Evolutionary conservation across 106 monocot species (phyloP).

Genomic region (Dendrobium chrysotoxum): DNA sequence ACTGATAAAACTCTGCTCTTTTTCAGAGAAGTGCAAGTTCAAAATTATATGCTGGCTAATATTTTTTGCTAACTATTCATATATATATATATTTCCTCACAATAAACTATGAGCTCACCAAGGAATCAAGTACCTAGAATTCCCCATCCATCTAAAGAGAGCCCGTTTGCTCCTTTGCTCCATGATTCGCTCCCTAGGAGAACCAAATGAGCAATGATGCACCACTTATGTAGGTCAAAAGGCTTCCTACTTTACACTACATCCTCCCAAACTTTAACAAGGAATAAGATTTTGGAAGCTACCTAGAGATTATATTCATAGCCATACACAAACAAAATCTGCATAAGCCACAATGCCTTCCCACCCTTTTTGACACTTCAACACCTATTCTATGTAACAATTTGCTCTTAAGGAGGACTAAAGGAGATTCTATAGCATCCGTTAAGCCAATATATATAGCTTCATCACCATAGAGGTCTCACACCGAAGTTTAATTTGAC

Average conservation of each 20-base stretch:
- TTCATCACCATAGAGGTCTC: background rate
- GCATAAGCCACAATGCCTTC: background rate
- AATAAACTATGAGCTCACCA: background rate
- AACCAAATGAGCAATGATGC: background rate
- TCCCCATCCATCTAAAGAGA: background rate
- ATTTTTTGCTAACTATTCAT: background rate
- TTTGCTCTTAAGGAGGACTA: background rate
- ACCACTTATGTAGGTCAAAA: background rate
- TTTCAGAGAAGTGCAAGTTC: background rate
- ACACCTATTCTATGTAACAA: background rate
- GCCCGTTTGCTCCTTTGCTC: background rate
- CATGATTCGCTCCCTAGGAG: background rate
- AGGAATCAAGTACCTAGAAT: background rate
- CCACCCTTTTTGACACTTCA: background rate
- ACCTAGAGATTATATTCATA: constrained; percentile 5
- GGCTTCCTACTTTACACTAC: background rate
- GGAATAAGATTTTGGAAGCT: background rate
- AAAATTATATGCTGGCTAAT: too few relatives aligned
- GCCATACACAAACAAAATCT: background rate
- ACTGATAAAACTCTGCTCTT: background rate
- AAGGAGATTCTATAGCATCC: constrained; percentile 3
- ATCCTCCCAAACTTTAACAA: background rate
- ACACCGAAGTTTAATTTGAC: background rate
- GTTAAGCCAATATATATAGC: background rate
- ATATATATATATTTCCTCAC: background rate